Percentiles rank a stretch among this genome's conserved stretches.
These are phyloP conservation scores for Dioszegia crocea DNA, from an alignment of 768 basidiomycete genomes.

Conservation along the genomic window DNA sequence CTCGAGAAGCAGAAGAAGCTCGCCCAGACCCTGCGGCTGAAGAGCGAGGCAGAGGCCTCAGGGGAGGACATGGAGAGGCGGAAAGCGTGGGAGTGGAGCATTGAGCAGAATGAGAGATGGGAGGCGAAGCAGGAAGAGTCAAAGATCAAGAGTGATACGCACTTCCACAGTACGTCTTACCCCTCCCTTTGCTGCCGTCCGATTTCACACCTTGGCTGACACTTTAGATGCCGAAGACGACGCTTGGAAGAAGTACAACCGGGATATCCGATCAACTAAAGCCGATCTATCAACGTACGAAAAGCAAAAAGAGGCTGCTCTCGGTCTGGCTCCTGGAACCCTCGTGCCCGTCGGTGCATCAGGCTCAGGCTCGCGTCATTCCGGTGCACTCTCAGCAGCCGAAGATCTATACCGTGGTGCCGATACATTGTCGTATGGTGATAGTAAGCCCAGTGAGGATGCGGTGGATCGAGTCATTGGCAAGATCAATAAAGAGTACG, in stretches of 20 bases:
- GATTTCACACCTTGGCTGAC: no score
- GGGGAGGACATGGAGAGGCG: slow-evolving; percentile 88
- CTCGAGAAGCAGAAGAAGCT: slow-evolving; percentile 85
- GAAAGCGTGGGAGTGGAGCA: slow-evolving; percentile 92
- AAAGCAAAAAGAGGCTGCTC: slow-evolving; percentile 76
- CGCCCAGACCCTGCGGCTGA: slow-evolving; percentile 76
- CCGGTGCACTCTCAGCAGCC: slow-evolving; percentile 53
- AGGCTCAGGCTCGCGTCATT: slow-evolving; percentile 23
- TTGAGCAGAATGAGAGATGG: slow-evolving; percentile 95
- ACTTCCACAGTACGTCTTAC: slow-evolving; percentile 70
- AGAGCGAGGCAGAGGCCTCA: slow-evolving; percentile 80
- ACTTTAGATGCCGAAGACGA: slow-evolving; percentile 84
- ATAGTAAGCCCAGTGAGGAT: slow-evolving; percentile 91
- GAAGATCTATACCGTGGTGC: slow-evolving; percentile 90
- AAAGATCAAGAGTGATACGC: slow-evolving; percentile 64
- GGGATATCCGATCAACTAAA: slow-evolving; percentile 80
- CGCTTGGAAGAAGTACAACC: slow-evolving; percentile 83
- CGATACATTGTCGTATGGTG: slow-evolving; percentile 86
- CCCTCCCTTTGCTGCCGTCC: neutral
- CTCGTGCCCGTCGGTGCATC: slow-evolving; percentile 53
- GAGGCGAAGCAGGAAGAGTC: slow-evolving; percentile 67
- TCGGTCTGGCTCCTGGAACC: slow-evolving; percentile 69
- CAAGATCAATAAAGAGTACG: slow-evolving; percentile 91
- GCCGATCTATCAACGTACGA: slow-evolving; percentile 84
- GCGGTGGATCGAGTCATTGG: slow-evolving; percentile 86